Evolutionary conservation across 140 eudicot species (phyloP), one percentile per base, ranked within the genome.

Genomic region (Erigeron philadelphicus): DNA sequence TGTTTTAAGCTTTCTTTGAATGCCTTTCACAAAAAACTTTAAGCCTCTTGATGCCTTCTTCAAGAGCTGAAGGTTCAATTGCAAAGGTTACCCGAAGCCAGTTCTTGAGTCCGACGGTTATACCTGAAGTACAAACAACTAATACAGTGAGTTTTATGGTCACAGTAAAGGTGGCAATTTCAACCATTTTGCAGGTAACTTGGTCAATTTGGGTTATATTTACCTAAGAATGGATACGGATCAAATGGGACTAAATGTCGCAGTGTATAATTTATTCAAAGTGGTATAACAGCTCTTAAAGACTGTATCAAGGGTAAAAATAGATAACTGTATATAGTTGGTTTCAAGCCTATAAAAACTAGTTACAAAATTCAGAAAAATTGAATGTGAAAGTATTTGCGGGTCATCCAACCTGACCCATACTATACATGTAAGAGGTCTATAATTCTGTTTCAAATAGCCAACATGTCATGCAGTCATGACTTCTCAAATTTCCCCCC

Each of bases 11-110:
- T 73, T 73, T 73, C 72, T 73, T 78, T 62, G 82, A 67, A 70
- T 78, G 82, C 61, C 72, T 78, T 59, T 50, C 38, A 11, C 79
- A 79, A 57, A 79, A 79, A 1, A 58, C 45, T 55, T 64, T 73
- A 46, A 79, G 61, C 76, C 85, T 72, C 72, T 57, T 63, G 17
- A 81, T 64, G 40, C 90, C 96, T 45, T 89, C 96, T 64, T 62
- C 78, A 58, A 86, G 88, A 55, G 66, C 76, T 1, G 94, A 75
- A 54, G 82, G 86, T 72, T 88, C 96, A 11, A 80, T 65, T 7
- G 94, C 93, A 72, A 78, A 89, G 16, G 90, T 89, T 16, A 89
- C 75, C 19, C 94, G 78, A 0, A 89, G 80, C 94, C 90, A 89
- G 55, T 89, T 82, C 71, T 80, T 78, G 48, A 80, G 68, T 57